phyloP scores from a whole-genome alignment of 2,329 filamentous ascomycete genomes.

The Pyrenophora teres region DNA sequence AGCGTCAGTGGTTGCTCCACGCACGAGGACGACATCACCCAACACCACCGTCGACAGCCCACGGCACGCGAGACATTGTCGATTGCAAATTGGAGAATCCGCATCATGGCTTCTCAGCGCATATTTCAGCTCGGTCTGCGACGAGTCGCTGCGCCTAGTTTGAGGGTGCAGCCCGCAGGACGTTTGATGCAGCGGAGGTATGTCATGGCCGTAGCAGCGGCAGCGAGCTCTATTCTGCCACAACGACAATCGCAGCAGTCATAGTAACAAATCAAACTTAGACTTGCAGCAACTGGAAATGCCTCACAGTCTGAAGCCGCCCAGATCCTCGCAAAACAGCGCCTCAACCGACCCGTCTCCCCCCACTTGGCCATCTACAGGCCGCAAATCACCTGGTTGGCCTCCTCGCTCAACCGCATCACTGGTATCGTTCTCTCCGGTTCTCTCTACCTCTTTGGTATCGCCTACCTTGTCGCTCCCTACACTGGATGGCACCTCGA shows the following conservation, averaged over 20 bases:
- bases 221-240: slow-evolving; percentile 4
- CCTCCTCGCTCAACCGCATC: slow-evolving; percentile 77
- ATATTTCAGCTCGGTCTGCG: slow-evolving; percentile 52
- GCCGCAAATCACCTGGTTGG: slow-evolving; percentile 83
- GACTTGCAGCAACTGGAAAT: slow-evolving; percentile 61
- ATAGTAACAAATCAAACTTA: slow-evolving; percentile 22
- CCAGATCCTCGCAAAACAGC: slow-evolving; percentile 78
- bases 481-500: slow-evolving; percentile 73
- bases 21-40: slow-evolving; percentile 37
- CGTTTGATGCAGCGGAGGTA: slow-evolving; percentile 57
- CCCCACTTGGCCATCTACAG: slow-evolving; percentile 88
- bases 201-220: slow-evolving; percentile 26
- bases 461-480: slow-evolving; percentile 80
- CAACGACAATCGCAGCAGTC: neutral
- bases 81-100: slow-evolving; percentile 12
- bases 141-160: slow-evolving; percentile 48
- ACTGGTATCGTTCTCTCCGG: slow-evolving; percentile 77
- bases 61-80: slow-evolving; percentile 14
- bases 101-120: slow-evolving; percentile 52
- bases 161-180: slow-evolving; percentile 48
- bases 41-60: slow-evolving; percentile 26
- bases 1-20: slow-evolving; percentile 7
- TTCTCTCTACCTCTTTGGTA: slow-evolving; percentile 76
- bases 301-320: slow-evolving; percentile 60
- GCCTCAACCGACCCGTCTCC: slow-evolving; percentile 77